Base-by-base conservation (phyloP, 495 filamentous ascomycete genomes). In the Xylaria longipes region DNA sequence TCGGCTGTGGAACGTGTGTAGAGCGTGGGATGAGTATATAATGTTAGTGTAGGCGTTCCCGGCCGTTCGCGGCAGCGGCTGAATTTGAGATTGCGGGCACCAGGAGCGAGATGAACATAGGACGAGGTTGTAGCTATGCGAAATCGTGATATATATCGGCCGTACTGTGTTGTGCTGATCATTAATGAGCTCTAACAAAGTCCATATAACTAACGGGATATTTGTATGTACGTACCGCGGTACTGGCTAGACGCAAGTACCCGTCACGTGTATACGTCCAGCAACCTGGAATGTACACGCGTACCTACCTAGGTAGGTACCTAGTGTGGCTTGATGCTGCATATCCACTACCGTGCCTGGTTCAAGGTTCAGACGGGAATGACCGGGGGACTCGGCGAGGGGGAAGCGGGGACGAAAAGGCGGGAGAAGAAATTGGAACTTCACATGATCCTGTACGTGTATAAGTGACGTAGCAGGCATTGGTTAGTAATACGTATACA, bases 361-460 rank as follows among this genome's bases (percentile, higher is more conserved):
- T 58, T 58, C 31, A 31, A 4, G 17, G 56, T 17, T 22, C 14
- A 35, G 31, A 20, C 56, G 27, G 41, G 27, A 41, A 45, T 67
- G 46, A 41, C 46, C 33, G 12, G 48, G 43, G 48, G 46, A n/a
- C 35, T 67, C 35, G 65, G 48, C 56, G 33, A 27, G 65, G 48
- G 48, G 35, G 29, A 37, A 66, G 65, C 41, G 65, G 65, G 35
- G 46, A 54, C 35, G 11, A 35, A 54, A 17, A 12, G 48, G 31
- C 33, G 29, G 31, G 41, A 29, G 65, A 56, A 56, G 65, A 67
- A 67, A 50, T 41, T 56, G 48, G 22, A 56, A 29, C 33, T 67
- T 67, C 65, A 67, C 65, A 67, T 67, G 65, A 67, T 67, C 65
- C n/a, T 67, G 46, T 39, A 50, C 65, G 8, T 67, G 46, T 39